Evolutionary conservation across 345 rosid species (phyloP).

Genomic region (Rhodomyrtus tomentosa): DNA sequence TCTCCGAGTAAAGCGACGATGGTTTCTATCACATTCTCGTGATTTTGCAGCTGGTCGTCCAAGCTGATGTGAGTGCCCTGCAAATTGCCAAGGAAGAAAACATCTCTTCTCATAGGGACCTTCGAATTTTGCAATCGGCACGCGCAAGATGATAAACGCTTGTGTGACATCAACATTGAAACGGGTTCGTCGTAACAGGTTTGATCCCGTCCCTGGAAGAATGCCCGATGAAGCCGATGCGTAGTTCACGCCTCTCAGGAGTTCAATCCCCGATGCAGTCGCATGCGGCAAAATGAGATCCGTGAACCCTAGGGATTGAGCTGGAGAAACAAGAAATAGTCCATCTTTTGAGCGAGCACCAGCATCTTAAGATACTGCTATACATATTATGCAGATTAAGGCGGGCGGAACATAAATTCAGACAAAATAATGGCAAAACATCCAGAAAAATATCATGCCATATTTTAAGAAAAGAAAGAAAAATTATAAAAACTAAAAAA

Average conservation of each 20-base stretch:
- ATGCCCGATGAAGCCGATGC: conserved; percentile 44
- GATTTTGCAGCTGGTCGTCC: conserved; percentile 23
- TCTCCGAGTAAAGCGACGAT: neutral
- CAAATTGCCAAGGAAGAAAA: neutral
- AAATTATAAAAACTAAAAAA: no score
- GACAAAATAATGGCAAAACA: neutral
- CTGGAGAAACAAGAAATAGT: conserved; percentile 7
- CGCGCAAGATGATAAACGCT: neutral
- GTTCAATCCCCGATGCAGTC: neutral
- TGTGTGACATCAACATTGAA: no score
- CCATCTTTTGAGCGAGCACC: neutral
- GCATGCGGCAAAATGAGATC: conserved; percentile 17
- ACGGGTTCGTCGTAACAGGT: conserved; percentile 1
- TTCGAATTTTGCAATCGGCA: neutral
- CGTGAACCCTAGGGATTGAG: conserved; percentile 20
- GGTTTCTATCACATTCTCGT: conserved; percentile 1
- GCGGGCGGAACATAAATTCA: neutral
- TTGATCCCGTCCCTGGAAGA: conserved; percentile 15
- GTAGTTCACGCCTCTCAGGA: conserved; percentile 28
- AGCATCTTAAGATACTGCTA: neutral
- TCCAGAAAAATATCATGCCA: neutral
- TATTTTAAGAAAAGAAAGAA: no score
- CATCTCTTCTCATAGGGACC: neutral
- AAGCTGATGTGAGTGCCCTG: conserved; percentile 44
- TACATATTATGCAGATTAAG: neutral